Base-by-base conservation (phyloP, 2,329 filamentous ascomycete genomes). In the Ophiostoma quercus region DNA sequence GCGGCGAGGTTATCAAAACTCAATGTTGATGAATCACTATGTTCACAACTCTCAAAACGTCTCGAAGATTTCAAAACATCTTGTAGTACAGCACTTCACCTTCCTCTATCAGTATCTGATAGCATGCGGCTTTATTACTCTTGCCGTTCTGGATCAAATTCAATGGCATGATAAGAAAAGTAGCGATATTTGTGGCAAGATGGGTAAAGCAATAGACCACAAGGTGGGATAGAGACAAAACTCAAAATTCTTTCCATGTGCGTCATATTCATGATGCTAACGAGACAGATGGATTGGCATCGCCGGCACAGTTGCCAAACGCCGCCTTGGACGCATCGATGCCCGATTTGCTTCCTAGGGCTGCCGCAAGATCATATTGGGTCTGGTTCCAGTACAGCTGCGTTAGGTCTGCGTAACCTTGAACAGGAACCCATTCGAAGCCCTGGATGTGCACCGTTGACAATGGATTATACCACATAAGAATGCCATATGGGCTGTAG, bases 331-430 rank as follows among this genome's bases (percentile, higher is more conserved):
- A 34, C 1, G 70, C 65, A 22, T 63, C 12, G 32, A 71, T 65
- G 11, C n/a, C 25, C 0, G 54, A 25, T 8, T 14, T 66, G 1
- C 67, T 69, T 11, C 9, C 41, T 9, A 32, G n/a, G 19, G 37
- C 60, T 2, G 71, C 69, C 2, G 70, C 72, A 19, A 67, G 22
- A 11, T 73, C 72, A 67, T 68, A 73, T 67, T 71, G 71, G 32
- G 72, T 72, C 71, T 73, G 72, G 68, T 73, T 72, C 72, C 72
- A 72, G 41, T 70, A 72, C 65, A 73, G 70, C 71, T 73, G 70
- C 6, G 69, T 70, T 12, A 73, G 1, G 22, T 41, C 67, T 1
- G 66, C 2, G 57, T 68, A 57, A 16, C 67, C 71, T 5, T 25
- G 37, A 3, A 71, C 68, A 6, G 66, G 68, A 22, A 72, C 67